phyloP scores from a whole-genome alignment of 345 rosid species.

The Cardamine resedifolia region DNA sequence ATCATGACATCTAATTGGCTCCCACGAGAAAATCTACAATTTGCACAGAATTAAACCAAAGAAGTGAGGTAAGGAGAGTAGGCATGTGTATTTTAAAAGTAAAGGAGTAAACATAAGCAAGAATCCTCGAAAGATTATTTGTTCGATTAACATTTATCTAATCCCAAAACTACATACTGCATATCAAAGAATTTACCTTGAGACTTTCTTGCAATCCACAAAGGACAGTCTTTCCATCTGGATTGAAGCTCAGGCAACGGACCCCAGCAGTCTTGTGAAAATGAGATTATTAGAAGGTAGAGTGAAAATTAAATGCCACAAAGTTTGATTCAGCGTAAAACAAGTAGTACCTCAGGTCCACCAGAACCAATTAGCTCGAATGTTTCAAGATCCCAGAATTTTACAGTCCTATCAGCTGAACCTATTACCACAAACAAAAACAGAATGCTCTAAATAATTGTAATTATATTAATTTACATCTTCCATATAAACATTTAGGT shows the following conservation, averaged over 20 bases:
- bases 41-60: constrained; percentile 24
- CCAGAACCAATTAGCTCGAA: constrained; percentile 95
- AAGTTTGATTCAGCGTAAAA: constrained; percentile 19
- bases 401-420: constrained; percentile 96
- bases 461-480: not conserved
- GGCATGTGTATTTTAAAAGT: not conserved
- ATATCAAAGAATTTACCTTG: constrained; percentile 50
- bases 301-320: constrained; percentile 5
- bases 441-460: not conserved
- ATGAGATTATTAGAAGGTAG: constrained; percentile 3
- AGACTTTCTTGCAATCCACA: constrained; percentile 95
- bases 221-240: constrained; percentile 90
- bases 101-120: not conserved
- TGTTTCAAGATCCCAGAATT: constrained; percentile 98
- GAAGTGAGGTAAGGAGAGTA: constrained; percentile 1
- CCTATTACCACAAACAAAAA: constrained; percentile 46
- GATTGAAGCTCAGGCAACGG: constrained; percentile 89
- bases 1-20: constrained; percentile 87
- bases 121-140: constrained; percentile 5
- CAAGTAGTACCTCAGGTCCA: constrained; percentile 77
- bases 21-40: constrained; percentile 91
- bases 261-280: constrained; percentile 73
- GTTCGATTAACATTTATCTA: not conserved
- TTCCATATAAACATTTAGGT: not conserved
- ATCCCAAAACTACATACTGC: not conserved